Evolutionary conservation across 768 basidiomycete species (phyloP).

Genomic region (Suillus hirtellus): DNA sequence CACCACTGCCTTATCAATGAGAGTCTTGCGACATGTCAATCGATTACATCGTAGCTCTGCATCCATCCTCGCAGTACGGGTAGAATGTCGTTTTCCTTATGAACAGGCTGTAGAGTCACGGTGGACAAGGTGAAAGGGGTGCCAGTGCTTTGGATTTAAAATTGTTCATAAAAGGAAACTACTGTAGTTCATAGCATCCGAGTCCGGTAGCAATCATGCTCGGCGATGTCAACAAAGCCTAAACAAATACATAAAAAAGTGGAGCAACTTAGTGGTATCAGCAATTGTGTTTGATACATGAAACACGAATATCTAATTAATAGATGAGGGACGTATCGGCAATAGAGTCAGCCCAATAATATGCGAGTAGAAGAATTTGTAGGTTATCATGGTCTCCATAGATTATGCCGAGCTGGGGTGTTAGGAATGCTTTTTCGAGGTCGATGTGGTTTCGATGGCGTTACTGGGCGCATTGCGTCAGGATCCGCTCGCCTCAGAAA

Average conservation of each 20-base stretch:
- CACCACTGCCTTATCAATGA: conserved; percentile 83
- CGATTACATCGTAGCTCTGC: conserved; percentile 77
- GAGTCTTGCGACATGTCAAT: conserved; percentile 65
- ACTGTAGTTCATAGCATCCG: background rate
- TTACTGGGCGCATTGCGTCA: conserved; percentile 58
- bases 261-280: conserved; percentile 21
- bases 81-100: background rate
- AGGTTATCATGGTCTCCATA: conserved; percentile 62
- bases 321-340: conserved; percentile 16
- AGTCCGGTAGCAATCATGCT: background rate
- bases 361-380: conserved; percentile 17
- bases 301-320: conserved; percentile 33
- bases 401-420: conserved; percentile 51
- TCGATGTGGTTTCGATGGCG: conserved; percentile 65
- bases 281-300: conserved; percentile 27
- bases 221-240: conserved; percentile 14
- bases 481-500: conserved; percentile 80
- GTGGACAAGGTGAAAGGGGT: background rate
- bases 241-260: conserved; percentile 30
- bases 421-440: conserved; percentile 40
- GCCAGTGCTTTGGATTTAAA: background rate
- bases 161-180: background rate
- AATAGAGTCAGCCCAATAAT: conserved; percentile 19
- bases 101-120: background rate
- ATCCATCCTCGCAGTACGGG: conserved; percentile 53